These are phyloP conservation scores for Acaromyces ingoldii DNA, from an alignment of 1,284 basidiomycete genomes.

Conservation along the genomic window DNA sequence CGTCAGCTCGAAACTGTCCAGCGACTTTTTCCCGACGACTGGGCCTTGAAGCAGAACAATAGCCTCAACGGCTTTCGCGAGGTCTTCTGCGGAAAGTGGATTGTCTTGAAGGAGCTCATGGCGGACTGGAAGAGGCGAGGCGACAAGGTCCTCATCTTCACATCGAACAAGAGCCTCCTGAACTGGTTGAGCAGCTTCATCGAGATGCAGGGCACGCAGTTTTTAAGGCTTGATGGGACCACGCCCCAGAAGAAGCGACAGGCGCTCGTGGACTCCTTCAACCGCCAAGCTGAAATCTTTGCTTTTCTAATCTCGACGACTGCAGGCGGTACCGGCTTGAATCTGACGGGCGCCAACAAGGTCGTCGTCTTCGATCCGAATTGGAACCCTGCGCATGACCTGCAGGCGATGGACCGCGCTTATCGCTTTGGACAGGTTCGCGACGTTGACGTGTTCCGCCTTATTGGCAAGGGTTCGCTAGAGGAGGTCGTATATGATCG, in stretches of 20 bases:
- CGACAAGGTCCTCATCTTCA: constrained; percentile 63
- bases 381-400: constrained; percentile 76
- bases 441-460: constrained; percentile 32
- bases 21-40: constrained; percentile 45
- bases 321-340: constrained; percentile 69
- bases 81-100: constrained; percentile 75
- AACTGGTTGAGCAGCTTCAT: constrained; percentile 72
- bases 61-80: constrained; percentile 43
- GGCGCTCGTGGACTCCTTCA: constrained; percentile 71
- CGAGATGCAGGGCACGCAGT: constrained; percentile 61
- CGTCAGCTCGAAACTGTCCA: constrained; percentile 38
- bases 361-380: constrained; percentile 81
- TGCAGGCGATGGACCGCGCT: constrained; percentile 77
- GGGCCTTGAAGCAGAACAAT: constrained; percentile 25
- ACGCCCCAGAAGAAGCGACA: constrained; percentile 50
- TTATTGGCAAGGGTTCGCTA: constrained; percentile 33
- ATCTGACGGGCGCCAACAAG: constrained; percentile 82
- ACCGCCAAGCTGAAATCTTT: constrained; percentile 67
- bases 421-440: constrained; percentile 54
- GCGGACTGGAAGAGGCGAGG: constrained; percentile 53
- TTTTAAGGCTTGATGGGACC: constrained; percentile 68
- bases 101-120: constrained; percentile 67
- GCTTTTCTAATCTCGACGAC: constrained; percentile 81
- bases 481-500: constrained; percentile 64
- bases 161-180: constrained; percentile 74